Evolutionary conservation across 345 rosid genomes (phyloP).

Genomic region (Eucalyptus marginata): DNA sequence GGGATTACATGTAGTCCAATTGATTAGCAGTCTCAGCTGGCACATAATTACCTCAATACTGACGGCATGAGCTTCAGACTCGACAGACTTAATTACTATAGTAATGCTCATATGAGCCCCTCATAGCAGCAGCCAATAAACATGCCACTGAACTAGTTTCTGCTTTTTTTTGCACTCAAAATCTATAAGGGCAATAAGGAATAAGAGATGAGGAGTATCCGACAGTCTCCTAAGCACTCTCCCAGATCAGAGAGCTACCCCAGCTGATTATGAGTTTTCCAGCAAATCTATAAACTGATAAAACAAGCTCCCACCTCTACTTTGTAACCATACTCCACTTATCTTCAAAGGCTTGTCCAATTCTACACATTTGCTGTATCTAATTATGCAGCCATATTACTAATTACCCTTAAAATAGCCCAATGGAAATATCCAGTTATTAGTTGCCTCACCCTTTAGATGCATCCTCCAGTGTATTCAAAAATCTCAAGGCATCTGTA

Average conservation of each 20-base stretch:
- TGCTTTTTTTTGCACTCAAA: neutral
- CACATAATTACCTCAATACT: neutral
- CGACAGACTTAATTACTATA: neutral
- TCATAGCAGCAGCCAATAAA: neutral
- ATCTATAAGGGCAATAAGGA: neutral
- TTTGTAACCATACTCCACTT: neutral
- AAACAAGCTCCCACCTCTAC: neutral
- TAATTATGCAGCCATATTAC: neutral
- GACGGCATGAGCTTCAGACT: neutral
- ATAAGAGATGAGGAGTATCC: neutral
- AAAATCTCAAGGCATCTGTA: constrained; percentile 68
- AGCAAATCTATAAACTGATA: neutral
- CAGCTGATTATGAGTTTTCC: neutral
- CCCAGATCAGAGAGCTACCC: neutral
- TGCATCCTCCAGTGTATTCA: constrained; percentile 69
- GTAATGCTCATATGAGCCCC: neutral
- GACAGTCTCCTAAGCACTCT: neutral
- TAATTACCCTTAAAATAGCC: neutral
- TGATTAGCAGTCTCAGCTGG: neutral
- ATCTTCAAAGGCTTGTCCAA: neutral
- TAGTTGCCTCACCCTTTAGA: constrained; percentile 38
- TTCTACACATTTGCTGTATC: neutral
- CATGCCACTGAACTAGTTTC: neutral
- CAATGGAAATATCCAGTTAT: neutral
- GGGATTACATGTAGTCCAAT: neutral